Evolutionary conservation across 495 filamentous ascomycete genomes (phyloP).

Genomic region (Neurospora cerealis): DNA sequence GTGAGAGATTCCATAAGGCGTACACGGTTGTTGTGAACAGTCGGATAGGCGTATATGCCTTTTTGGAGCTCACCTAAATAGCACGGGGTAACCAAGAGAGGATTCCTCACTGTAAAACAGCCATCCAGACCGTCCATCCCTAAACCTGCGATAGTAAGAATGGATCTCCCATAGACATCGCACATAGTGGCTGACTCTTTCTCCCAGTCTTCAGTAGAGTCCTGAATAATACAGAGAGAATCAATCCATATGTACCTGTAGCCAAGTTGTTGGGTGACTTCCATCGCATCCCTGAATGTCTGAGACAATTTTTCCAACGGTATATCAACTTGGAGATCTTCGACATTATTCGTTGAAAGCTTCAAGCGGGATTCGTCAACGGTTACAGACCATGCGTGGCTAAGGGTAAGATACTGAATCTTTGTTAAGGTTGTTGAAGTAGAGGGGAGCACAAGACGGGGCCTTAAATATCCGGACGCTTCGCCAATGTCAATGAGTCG

Average conservation of each 20-base stretch:
- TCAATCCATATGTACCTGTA: not conserved
- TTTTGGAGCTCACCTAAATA: not conserved
- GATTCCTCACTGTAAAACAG: not conserved
- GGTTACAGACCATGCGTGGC: not conserved
- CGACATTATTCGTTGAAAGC: not conserved
- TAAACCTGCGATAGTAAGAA: not conserved
- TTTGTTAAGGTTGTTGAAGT: not conserved
- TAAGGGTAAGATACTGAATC: not conserved
- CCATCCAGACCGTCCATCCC: not conserved
- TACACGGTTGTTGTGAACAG: not conserved
- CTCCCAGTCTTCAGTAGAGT: not conserved
- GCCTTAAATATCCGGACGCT: rapidly evolving
- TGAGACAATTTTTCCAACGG: not conserved
- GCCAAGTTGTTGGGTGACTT: not conserved
- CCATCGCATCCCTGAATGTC: not conserved
- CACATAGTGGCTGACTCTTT: not conserved
- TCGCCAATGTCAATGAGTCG: not conserved
- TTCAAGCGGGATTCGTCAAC: too few species aligned
- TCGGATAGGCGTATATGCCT: not conserved
- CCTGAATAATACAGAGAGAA: not conserved
- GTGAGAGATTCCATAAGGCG: not conserved
- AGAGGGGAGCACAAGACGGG: not conserved
- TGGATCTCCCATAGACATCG: not conserved
- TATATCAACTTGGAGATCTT: not conserved
- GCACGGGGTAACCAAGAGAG: not conserved